Evolutionary conservation across 1,139 yeast species (phyloP), one percentile per base, ranked within the genome.

Genomic region (Saccharomyces hybrid): DNA sequence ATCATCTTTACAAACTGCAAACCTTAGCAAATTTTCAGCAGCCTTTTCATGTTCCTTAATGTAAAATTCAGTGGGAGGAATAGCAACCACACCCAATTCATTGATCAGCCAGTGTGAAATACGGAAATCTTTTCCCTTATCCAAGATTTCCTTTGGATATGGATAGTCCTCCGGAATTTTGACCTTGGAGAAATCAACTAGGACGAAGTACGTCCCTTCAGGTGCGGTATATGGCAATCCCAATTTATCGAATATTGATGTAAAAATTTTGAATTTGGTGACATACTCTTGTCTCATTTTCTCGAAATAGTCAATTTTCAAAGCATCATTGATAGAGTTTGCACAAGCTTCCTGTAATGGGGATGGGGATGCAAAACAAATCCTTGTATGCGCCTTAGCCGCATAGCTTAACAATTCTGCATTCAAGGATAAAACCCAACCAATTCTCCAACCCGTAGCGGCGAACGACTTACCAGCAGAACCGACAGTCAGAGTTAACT

Each of bases 361-460:
- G 27, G 96, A 83, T 51, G 97, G 96, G 2, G 90, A 82, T 7
- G 93, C 78, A 72, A 89, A 89, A 67, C 95, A 87, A 62, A 91
- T 89, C 72, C 99, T 81, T 1, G 97, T 89, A 71, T 93, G 97
- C 1, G 98, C 99, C 41, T 88, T 83, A 9, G 90, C 79, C 3
- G 85, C 96, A 68, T 87, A 88, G 61, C 85, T 83, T 65, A 93
- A 78, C 62, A 91, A 76, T 27, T 85, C 86, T n/a, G 88, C 79
- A 52, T 88, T 86, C 50, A 60, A 49, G 5, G 97, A 98, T 59
- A 91, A 86, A 42, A 91, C 79, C 93, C 95, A 93, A 53, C 99
- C 99, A 54, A 93, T 81, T 75, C 99, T 83, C 97, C 98, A 93
- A 54, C 99, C 99, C 27, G 99, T 93, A 47, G 97, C 97, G 27